phyloP scores from a whole-genome alignment of 2,329 filamentous ascomycete genomes.

The Calonectria pauciramosa region DNA sequence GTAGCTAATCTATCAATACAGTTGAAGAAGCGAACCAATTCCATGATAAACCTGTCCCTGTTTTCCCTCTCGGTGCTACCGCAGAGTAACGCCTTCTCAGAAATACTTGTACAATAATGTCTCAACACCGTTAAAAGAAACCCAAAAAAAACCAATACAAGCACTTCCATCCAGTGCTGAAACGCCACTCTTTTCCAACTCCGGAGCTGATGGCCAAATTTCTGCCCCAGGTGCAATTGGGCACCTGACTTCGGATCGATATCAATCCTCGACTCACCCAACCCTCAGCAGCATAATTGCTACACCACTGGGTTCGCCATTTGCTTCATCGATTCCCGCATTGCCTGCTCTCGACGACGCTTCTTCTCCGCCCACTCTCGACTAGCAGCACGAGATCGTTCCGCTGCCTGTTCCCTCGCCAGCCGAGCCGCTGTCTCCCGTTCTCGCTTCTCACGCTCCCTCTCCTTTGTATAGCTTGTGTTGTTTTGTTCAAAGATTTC shows the following conservation, averaged over 20 bases:
- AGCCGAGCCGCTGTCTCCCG: slow-evolving; percentile 67
- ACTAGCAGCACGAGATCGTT: slow-evolving; percentile 70
- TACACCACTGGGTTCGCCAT: slow-evolving; percentile 17
- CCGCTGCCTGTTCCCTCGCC: slow-evolving; percentile 72
- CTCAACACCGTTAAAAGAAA: slow-evolving; percentile 7
- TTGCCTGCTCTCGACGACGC: slow-evolving; percentile 54
- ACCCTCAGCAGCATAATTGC: not conserved
- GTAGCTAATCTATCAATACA: slow-evolving; percentile 32
- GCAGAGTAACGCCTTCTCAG: slow-evolving; percentile 30
- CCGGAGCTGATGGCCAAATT: slow-evolving; percentile 30
- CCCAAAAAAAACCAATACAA: slow-evolving; percentile 33
- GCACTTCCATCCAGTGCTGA: slow-evolving; percentile 30
- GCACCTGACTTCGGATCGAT: not conserved
- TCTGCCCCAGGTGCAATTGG: not conserved
- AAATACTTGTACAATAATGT: slow-evolving; percentile 23
- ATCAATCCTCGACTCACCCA: not conserved
- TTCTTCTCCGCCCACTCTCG: slow-evolving; percentile 75
- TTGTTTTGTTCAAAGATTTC: slow-evolving; percentile 69
- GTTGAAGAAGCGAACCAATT: slow-evolving; percentile 19
- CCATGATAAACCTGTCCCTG: slow-evolving; percentile 14
- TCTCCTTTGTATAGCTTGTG: slow-evolving; percentile 56
- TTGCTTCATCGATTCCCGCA: slow-evolving; percentile 32
- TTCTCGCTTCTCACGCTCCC: slow-evolving; percentile 66
- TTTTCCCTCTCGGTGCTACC: slow-evolving; percentile 15
- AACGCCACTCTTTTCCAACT: slow-evolving; percentile 39